phyloP scores from a whole-genome alignment of 306 rosid species.

The Begonia masoniana region DNA sequence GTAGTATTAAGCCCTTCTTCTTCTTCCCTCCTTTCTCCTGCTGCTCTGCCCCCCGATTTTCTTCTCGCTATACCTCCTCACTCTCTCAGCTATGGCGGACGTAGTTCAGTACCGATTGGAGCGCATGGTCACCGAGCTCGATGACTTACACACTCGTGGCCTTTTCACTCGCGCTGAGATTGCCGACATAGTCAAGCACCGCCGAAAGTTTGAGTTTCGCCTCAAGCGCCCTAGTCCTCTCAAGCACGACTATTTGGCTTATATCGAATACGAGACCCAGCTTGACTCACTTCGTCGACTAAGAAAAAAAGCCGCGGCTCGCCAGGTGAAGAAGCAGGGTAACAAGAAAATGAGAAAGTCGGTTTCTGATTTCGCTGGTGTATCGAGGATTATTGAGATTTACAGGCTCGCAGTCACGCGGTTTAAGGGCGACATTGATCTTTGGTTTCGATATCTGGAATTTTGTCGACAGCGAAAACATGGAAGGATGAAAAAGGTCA shows the following conservation, averaged over 20 bases:
- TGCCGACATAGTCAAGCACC: slow-evolving; percentile 44
- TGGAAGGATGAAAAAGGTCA: slow-evolving; percentile 83
- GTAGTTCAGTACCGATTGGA: slow-evolving; percentile 49
- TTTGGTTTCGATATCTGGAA: slow-evolving; percentile 61
- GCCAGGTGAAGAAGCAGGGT: slow-evolving; percentile 25
- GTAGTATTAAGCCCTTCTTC: background rate
- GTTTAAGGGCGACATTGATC: slow-evolving; percentile 39
- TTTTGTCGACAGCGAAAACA: slow-evolving; percentile 46
- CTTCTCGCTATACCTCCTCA: background rate
- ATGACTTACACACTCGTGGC: slow-evolving; percentile 37
- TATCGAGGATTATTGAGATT: slow-evolving; percentile 26
- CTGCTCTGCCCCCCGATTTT: background rate
- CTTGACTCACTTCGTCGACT: slow-evolving; percentile 33
- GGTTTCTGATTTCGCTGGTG: slow-evolving; percentile 27
- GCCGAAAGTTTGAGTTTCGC: slow-evolving; percentile 48
- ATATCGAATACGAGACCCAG: slow-evolving; percentile 40
- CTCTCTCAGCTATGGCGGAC: slow-evolving; percentile 32
- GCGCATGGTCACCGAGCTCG: slow-evolving; percentile 47
- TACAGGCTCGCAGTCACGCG: slow-evolving; percentile 30
- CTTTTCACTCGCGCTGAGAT: slow-evolving; percentile 35
- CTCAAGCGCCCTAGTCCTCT: slow-evolving; percentile 47
- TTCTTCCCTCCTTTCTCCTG: background rate
- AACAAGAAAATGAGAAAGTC: slow-evolving; percentile 27
- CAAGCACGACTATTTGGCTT: slow-evolving; percentile 39
- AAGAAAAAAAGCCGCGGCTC: slow-evolving; percentile 26